These are phyloP conservation scores for Wallemia ichthyophaga DNA, from an alignment of 1,284 basidiomycete species.

Conservation along the genomic window DNA sequence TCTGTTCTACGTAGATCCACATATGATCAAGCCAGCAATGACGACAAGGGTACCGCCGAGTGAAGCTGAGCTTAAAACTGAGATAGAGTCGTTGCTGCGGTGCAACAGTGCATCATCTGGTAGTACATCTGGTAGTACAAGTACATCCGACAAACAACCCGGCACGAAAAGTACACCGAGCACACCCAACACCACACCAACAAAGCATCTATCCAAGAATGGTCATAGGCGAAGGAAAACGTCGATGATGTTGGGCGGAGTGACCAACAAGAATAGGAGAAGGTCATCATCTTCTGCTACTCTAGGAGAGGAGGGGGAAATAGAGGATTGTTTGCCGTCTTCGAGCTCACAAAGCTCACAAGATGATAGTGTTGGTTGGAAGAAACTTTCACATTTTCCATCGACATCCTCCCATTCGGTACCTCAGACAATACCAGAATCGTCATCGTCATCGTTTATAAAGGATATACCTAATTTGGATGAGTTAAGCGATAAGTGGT, in stretches of 20 bases:
- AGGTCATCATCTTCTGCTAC: neutral
- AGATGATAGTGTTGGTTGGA: neutral
- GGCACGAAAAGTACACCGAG: neutral
- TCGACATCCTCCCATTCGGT: slow-evolving; percentile 1
- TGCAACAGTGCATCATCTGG: slow-evolving; percentile 6
- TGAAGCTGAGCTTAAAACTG: slow-evolving; percentile 4
- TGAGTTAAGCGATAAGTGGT: slow-evolving; percentile 24
- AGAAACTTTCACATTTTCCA: neutral
- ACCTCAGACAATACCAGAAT: slow-evolving; percentile 1
- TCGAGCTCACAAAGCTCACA: too few species aligned
- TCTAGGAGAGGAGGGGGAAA: neutral
- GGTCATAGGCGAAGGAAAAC: neutral
- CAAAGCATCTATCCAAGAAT: neutral
- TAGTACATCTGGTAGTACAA: neutral
- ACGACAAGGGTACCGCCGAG: slow-evolving; percentile 33
- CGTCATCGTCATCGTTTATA: slow-evolving; percentile 6
- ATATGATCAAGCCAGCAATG: slow-evolving; percentile 54
- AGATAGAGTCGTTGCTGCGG: slow-evolving; percentile 6
- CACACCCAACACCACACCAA: neutral
- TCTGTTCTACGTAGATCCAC: slow-evolving; percentile 86
- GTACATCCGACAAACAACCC: neutral
- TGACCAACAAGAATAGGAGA: neutral
- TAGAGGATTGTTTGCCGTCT: too few species aligned
- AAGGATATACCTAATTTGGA: slow-evolving; percentile 15
- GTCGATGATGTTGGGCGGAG: neutral